phyloP scores from a whole-genome alignment of 1,284 basidiomycete genomes.

The Leccinum proliferum region DNA sequence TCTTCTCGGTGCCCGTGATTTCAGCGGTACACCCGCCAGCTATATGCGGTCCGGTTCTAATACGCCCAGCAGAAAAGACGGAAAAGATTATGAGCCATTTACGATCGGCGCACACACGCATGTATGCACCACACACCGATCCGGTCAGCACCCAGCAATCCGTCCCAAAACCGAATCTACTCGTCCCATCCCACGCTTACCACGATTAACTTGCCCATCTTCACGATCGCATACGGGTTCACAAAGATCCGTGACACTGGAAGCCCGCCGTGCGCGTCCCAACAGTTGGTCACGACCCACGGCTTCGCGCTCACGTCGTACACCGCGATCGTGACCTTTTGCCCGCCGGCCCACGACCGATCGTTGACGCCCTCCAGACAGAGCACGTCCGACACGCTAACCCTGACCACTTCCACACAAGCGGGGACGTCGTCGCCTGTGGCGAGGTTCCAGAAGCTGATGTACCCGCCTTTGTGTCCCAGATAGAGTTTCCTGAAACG shows the following conservation, averaged over 20 bases:
- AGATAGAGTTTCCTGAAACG: constrained; percentile 85
- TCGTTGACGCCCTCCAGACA: constrained; percentile 77
- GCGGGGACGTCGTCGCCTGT: constrained; percentile 45
- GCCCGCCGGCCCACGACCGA: constrained; percentile 79
- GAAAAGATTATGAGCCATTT: not conserved
- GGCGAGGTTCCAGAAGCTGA: constrained; percentile 72
- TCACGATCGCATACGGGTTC: constrained; percentile 69
- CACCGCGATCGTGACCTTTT: constrained; percentile 80
- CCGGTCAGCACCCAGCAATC: constrained; percentile 80
- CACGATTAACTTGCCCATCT: constrained; percentile 62
- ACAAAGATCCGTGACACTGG: constrained; percentile 70
- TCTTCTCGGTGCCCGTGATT: constrained; percentile 29
- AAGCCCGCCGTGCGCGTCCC: constrained; percentile 82
- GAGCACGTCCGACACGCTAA: constrained; percentile 75
- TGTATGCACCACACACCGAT: constrained; percentile 52
- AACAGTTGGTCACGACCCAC: constrained; percentile 87
- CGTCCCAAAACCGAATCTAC: constrained; percentile 84
- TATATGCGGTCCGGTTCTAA: constrained; percentile 56
- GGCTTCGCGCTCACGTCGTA: constrained; percentile 71
- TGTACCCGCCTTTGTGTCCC: constrained; percentile 90
- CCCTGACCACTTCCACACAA: constrained; percentile 69
- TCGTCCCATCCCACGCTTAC: constrained; percentile 79
- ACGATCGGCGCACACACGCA: not conserved
- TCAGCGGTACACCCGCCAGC: constrained; percentile 35
- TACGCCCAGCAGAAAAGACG: constrained; percentile 49